Percentiles rank a stretch among this genome's conserved stretches.
These are phyloP conservation scores for Halophytophthora polymorphica DNA, from an alignment of 352 stramenopile genomes.

Conservation along the genomic window DNA sequence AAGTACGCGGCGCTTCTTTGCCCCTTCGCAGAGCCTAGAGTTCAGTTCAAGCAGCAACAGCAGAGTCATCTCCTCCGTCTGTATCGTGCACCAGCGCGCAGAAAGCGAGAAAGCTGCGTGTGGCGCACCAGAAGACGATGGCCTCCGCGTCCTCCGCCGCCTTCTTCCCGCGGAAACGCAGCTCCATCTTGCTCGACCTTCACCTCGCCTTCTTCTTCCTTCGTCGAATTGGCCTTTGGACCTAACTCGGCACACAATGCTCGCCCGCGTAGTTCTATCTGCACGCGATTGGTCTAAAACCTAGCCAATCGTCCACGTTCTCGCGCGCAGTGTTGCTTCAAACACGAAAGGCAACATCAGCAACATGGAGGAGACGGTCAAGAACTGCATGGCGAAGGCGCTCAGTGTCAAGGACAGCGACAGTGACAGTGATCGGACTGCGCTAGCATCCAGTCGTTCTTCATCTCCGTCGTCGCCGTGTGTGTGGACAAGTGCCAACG, in stretches of 20 bases:
- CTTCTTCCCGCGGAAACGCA: conserved; percentile 53
- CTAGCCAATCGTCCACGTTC: no score
- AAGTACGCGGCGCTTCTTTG: conserved; percentile 64
- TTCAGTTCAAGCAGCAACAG: not conserved
- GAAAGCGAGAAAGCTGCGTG: not conserved
- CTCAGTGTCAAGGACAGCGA: conserved; percentile 7
- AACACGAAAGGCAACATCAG: no score
- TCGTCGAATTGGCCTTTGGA: not conserved
- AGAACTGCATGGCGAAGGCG: not conserved
- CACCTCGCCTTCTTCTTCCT: not conserved
- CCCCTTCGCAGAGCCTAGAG: conserved; percentile 61
- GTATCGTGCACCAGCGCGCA: not conserved
- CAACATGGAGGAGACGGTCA: no score
- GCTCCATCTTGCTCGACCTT: conserved; percentile 37
- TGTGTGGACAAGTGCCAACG: conserved; percentile 16
- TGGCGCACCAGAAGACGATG: conserved; percentile 58
- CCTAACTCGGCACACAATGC: no score
- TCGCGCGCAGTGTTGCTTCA: no score
- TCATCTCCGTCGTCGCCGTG: conserved; percentile 30
- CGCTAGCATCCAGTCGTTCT: conserved; percentile 24
- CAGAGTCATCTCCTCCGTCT: not conserved
- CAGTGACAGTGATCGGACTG: conserved; percentile 41
- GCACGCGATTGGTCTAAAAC: no score
- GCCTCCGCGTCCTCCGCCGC: conserved; percentile 33
- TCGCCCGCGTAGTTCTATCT: no score